These are phyloP conservation scores for Cyclospora cayetanensis DNA, from an alignment of 169 alveolate species.

Conservation along the genomic window DNA sequence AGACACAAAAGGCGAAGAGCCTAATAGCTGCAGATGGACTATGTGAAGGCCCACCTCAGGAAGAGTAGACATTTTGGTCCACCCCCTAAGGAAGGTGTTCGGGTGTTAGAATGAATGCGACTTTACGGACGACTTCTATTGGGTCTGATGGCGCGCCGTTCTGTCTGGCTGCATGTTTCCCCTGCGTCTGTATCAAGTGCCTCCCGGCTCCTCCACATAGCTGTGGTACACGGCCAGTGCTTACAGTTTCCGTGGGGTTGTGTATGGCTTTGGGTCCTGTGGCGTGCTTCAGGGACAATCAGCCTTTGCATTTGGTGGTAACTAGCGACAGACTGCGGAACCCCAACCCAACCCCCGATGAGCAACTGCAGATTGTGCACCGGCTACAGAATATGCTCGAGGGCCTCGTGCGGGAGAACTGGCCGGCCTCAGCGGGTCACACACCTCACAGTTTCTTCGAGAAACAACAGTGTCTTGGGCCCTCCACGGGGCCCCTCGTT, in stretches of 20 bases:
- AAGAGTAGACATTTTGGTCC: no score
- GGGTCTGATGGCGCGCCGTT: no score
- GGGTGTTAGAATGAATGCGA: no score
- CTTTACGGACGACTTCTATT: no score
- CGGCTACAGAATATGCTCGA: constrained; percentile 34
- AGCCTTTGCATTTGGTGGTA: constrained; percentile 66
- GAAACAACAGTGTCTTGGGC: constrained; percentile 50
- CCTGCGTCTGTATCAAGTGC: no score
- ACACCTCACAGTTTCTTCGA: constrained; percentile 35
- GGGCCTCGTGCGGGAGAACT: constrained; percentile 19
- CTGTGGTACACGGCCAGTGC: not conserved
- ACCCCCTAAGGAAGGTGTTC: no score
- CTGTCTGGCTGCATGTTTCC: no score
- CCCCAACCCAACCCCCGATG: not conserved
- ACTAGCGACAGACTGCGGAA: constrained; percentile 32
- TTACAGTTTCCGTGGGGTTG: not conserved
- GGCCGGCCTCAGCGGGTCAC: constrained; percentile 45
- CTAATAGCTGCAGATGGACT: no score
- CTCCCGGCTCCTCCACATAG: no score
- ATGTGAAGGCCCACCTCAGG: no score
- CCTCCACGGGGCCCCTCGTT: constrained; percentile 67
- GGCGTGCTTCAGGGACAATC: constrained; percentile 57
- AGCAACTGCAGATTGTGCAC: constrained; percentile 19
- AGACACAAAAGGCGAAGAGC: no score
- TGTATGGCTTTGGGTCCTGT: not conserved